Evolutionary conservation across 768 basidiomycete genomes (phyloP), one percentile per base, ranked within the genome.

Genomic region (Tylopilus felleus): DNA sequence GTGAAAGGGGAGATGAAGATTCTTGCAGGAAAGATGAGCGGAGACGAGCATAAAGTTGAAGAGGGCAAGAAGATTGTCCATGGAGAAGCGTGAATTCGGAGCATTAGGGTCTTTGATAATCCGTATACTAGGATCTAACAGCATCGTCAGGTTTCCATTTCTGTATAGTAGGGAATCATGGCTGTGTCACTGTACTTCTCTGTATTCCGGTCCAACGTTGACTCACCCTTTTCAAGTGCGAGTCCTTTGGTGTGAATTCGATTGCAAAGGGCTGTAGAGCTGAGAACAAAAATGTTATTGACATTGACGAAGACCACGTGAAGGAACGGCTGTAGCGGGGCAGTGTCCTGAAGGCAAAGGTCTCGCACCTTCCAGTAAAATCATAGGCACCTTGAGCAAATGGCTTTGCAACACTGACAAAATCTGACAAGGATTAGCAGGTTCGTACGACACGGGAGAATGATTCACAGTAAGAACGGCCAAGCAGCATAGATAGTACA

Each of bases 1-100:
- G 56, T 72, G 0, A 72, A 64, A 48, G 71, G 72, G 1, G 71
- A 72, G 55, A 72, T 69, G 52, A 72, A 66, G 52, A 57, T 72
- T 22, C 44, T 72, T 6, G 64, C 63, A 17, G 71, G 71, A 23
- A 66, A 64, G 43, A 47, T 72, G 54, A 64, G 64, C 2, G 51
- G 70, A 10, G 63, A 73, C 10, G 64, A 61, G 2, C 57, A 53
- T 8, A 66, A 69, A 38, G 57, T 72, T 5, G 66, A 65, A 31
- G 60, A 64, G 44, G 71, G 72, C 4, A 66, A 53, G 48, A 59
- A 49, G 47, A 52, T 71, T 8, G 23, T 72, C 16, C 69, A 70
- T 7, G 64, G 60, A 14, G 55, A 58, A 25, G 43, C 42, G 33
- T 70, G 53, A 68, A 51, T 29, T 17, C 16, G 23, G 12, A 33